Evolutionary conservation across 768 basidiomycete genomes (phyloP).

Genomic region (Tulasnella sp.): DNA sequence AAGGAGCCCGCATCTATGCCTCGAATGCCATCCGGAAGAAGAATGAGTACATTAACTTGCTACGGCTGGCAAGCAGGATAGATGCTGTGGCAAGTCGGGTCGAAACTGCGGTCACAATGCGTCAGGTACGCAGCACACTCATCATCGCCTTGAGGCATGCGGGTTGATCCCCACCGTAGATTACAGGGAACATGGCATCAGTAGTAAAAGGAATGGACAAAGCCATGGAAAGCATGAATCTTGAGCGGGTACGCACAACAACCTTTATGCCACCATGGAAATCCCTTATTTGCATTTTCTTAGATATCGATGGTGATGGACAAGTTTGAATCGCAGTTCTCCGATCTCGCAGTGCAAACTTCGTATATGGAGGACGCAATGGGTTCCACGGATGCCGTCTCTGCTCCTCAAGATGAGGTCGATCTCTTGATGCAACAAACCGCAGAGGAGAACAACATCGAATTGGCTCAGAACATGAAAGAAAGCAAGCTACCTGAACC

Average conservation of each 20-base stretch:
- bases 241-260: constrained; percentile 61
- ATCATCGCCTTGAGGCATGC: background rate
- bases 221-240: constrained; percentile 98
- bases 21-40: constrained; percentile 98
- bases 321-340: constrained; percentile 93
- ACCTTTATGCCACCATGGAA: background rate
- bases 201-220: constrained; percentile 98
- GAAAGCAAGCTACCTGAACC: constrained; percentile 54
- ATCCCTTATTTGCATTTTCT: background rate
- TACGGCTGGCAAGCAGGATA: constrained; percentile 80
- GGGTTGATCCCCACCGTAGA: constrained; percentile 31
- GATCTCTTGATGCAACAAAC: constrained; percentile 84
- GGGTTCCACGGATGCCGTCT: constrained; percentile 80
- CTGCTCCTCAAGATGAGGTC: constrained; percentile 95
- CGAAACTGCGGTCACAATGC: constrained; percentile 97
- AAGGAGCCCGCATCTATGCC: constrained; percentile 96
- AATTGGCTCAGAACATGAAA: constrained; percentile 80
- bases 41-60: constrained; percentile 81
- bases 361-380: constrained; percentile 97
- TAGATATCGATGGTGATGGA: constrained; percentile 99
- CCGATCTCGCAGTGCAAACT: constrained; percentile 95
- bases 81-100: constrained; percentile 95
- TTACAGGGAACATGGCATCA: constrained; percentile 92
- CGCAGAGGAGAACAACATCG: constrained; percentile 93
- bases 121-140: constrained; percentile 25